These are phyloP conservation scores for Cicer judaicum DNA, from an alignment of 306 rosid species.

Conservation along the genomic window DNA sequence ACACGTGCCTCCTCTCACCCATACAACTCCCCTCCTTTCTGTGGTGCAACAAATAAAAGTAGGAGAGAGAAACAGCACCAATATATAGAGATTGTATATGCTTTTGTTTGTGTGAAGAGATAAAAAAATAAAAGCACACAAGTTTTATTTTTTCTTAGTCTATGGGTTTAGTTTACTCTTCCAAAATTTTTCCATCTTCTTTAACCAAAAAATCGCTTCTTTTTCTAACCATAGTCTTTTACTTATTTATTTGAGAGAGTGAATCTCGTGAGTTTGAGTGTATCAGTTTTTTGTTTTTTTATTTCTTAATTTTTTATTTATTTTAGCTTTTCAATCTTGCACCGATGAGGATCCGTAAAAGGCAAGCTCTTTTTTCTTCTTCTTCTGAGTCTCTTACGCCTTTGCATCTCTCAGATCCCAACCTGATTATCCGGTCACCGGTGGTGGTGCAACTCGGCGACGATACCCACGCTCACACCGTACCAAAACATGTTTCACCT, in stretches of 20 bases:
- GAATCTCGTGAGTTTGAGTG: constrained; percentile 43
- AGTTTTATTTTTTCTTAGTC: constrained; percentile 40
- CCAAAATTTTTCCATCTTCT: background rate
- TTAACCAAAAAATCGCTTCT: constrained; percentile 39
- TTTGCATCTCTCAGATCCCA: constrained; percentile 76
- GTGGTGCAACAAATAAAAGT: constrained; percentile 91
- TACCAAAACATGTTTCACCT: constrained; percentile 4
- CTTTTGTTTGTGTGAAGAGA: background rate
- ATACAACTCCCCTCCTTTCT: constrained; percentile 54
- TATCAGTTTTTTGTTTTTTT: background rate
- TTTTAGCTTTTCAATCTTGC: constrained; percentile 25
- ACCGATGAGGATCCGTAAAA: constrained; percentile 91
- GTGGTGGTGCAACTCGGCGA: constrained; percentile 71
- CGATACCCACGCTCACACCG: constrained; percentile 19
- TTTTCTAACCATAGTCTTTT: constrained; percentile 7
- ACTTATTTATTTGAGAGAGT: background rate
- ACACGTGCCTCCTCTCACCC: constrained; percentile 61
- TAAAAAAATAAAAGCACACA: constrained; percentile 32
- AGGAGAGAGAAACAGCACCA: constrained; percentile 60
- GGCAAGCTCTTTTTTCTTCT: constrained; percentile 61
- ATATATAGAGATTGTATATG: constrained; percentile 8
- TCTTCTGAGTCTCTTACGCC: constrained; percentile 50
- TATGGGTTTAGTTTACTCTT: constrained; percentile 40
- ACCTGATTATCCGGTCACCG: constrained; percentile 57
- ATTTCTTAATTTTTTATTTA: background rate